Evolutionary conservation across 1,139 yeast genomes (phyloP), one percentile per base, ranked within the genome.

Genomic region (Debaryomyces subglobosus): DNA sequence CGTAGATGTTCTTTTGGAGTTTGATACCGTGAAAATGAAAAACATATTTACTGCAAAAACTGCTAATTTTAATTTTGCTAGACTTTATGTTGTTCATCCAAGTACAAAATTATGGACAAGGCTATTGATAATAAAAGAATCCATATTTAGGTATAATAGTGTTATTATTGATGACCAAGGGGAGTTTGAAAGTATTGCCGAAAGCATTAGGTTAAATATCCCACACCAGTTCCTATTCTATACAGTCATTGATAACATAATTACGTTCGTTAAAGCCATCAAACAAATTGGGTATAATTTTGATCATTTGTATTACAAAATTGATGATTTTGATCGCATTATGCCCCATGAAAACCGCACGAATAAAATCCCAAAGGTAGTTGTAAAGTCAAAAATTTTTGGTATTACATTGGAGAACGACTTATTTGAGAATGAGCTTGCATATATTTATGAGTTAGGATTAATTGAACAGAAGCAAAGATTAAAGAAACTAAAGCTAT

Each of bases 191-290:
- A 54, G 73, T 15, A 51, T 51, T 0, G 58, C 77, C 7, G 58
- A 58, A 12, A 63, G 69, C 2, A 61, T 75, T 9, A 56, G 76
- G 38, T 55, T 77, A 39, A 68, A 65, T 45, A 68, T 85, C 44
- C 89, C 90, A 1, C 82, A 83, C 59, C 82, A 83, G 51, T 84
- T 84, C 58, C 71, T 84, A 47, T 79, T 86, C 50, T 86, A 85
- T 63, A 79, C 82, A 9, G 79, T 87, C 34, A 71, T 86, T 47
- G 96, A 88, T 55, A 85, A 85, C 55, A 61, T 82, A 2, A 78
- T 86, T 34, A 82, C 89, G 0, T 68, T 82, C 47, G 76, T 74
- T 49, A 88, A 88, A 61, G 78, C 89, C 0, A 64, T 80, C 15
- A 74, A 72, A 48, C 90, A 86, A 52, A 70, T 87, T 25, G 62